These are phyloP conservation scores for Boletus austroedulis DNA, from an alignment of 1,284 basidiomycete species.

Conservation along the genomic window DNA sequence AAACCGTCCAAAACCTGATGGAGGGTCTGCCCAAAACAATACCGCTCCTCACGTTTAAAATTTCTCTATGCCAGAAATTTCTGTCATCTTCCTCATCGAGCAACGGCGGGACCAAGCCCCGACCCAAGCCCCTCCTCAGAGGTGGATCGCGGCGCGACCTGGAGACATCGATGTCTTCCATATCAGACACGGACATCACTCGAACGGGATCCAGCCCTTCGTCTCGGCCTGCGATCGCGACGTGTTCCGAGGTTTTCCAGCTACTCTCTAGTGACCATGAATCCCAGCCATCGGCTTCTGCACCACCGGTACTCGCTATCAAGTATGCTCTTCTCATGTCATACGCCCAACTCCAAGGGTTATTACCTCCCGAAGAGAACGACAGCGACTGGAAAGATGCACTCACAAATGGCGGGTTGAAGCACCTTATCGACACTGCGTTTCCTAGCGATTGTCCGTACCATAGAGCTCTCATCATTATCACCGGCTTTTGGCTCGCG, in stretches of 20 bases:
- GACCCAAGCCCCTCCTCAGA: constrained; percentile 38
- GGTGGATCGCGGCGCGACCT: constrained; percentile 20
- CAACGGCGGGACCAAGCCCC: constrained; percentile 19
- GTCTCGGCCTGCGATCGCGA: constrained; percentile 13
- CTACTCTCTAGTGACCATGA: constrained; percentile 24
- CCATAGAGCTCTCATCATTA: constrained; percentile 19
- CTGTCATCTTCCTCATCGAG: constrained; percentile 31
- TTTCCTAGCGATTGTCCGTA: constrained; percentile 26
- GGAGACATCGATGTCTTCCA: background rate
- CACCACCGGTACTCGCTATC: constrained; percentile 28
- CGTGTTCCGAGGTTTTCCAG: constrained; percentile 19
- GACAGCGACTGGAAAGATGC: constrained; percentile 46
- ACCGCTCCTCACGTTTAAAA: constrained; percentile 46
- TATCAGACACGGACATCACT: constrained; percentile 9
- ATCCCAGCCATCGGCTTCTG: constrained; percentile 27
- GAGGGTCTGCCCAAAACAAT: constrained; percentile 42
- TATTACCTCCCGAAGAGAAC: constrained; percentile 31
- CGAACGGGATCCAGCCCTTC: constrained; percentile 18
- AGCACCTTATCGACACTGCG: constrained; percentile 13
- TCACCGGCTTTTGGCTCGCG: constrained; percentile 19
- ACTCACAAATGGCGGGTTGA: constrained; percentile 18
- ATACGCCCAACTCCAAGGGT: constrained; percentile 45
- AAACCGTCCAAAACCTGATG: constrained; percentile 40
- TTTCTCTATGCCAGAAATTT: constrained; percentile 47
- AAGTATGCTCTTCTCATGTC: constrained; percentile 50